These are phyloP conservation scores for Didymella pinodella DNA, from an alignment of 2,329 filamentous ascomycete genomes.

Conservation along the genomic window DNA sequence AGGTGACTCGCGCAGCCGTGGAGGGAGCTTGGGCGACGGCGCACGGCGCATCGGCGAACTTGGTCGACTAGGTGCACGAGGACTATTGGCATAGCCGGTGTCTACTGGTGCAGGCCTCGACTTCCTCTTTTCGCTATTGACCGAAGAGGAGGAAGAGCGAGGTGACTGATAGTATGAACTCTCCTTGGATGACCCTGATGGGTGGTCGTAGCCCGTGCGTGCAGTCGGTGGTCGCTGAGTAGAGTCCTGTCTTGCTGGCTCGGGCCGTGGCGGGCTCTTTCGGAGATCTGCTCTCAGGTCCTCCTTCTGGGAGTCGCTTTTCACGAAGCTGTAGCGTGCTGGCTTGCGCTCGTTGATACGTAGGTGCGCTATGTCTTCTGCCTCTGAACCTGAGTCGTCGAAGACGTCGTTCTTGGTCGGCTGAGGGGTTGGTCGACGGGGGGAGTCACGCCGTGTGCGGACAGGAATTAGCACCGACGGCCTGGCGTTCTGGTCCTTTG, in stretches of 20 bases:
- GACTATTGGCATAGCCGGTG: slow-evolving; percentile 24
- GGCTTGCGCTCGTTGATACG: slow-evolving; percentile 44
- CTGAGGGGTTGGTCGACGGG: slow-evolving; percentile 25
- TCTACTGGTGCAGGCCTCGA: slow-evolving; percentile 33
- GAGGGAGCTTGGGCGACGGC: slow-evolving; percentile 40
- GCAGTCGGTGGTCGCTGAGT: slow-evolving; percentile 25
- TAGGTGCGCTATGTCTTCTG: slow-evolving; percentile 37
- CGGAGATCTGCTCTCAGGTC: slow-evolving; percentile 41
- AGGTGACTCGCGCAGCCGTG: slow-evolving; percentile 36
- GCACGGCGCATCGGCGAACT: slow-evolving; percentile 38
- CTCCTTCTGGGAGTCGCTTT: slow-evolving; percentile 47
- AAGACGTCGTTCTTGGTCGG: slow-evolving; percentile 36
- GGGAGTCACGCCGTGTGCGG: slow-evolving; percentile 38
- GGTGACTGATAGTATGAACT: slow-evolving; percentile 37
- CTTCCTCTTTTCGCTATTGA: slow-evolving; percentile 31
- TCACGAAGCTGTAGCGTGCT: slow-evolving; percentile 52
- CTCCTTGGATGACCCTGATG: slow-evolving; percentile 40
- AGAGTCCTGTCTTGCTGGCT: slow-evolving; percentile 29
- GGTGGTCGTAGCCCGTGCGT: slow-evolving; percentile 28
- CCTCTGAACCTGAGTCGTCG: slow-evolving; percentile 41
- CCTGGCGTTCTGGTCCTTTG: slow-evolving; percentile 33
- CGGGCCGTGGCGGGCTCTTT: slow-evolving; percentile 29
- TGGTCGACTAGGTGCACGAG: slow-evolving; percentile 34
- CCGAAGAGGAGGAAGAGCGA: slow-evolving; percentile 43
- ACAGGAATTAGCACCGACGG: slow-evolving; percentile 41